phyloP scores from a whole-genome alignment of 2,329 filamentous ascomycete genomes.

The Leptographium lundbergii region DNA sequence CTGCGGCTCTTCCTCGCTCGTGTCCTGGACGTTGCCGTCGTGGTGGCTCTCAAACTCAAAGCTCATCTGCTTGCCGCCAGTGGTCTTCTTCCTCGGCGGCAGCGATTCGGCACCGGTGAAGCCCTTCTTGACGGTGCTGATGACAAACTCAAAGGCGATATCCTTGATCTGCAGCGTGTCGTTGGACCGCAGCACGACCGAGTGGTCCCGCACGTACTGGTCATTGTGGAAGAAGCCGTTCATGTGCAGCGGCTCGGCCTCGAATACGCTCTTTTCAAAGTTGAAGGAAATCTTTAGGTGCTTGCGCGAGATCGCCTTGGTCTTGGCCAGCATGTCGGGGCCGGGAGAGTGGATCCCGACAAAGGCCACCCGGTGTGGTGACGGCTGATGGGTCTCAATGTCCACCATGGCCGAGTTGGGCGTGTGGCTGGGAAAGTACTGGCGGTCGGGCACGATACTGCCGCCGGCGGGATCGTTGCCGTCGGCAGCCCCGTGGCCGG shows the following conservation, averaged over 20 bases:
- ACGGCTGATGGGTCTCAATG: slow-evolving; percentile 45
- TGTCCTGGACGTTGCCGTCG: slow-evolving; percentile 39
- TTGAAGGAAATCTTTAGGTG: slow-evolving; percentile 65
- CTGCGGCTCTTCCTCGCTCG: slow-evolving; percentile 33
- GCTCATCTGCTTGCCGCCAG: slow-evolving; percentile 58
- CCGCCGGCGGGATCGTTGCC: background rate
- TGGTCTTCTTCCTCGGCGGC: slow-evolving; percentile 25
- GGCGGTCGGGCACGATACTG: slow-evolving; percentile 34
- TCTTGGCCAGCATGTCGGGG: slow-evolving; percentile 45
- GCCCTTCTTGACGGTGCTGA: slow-evolving; percentile 49
- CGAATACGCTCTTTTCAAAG: slow-evolving; percentile 47
- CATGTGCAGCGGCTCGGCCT: slow-evolving; percentile 46
- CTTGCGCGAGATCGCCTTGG: slow-evolving; percentile 60
- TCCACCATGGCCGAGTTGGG: slow-evolving; percentile 47
- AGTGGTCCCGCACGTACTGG: slow-evolving; percentile 39
- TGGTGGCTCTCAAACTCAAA: slow-evolving; percentile 57
- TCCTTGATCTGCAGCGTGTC: slow-evolving; percentile 60
- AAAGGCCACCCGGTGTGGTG: slow-evolving; percentile 49
- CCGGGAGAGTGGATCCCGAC: slow-evolving; percentile 61
- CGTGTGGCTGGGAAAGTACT: slow-evolving; percentile 44
- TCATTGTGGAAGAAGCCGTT: slow-evolving; percentile 62
- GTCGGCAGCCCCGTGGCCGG: slow-evolving; percentile 4
- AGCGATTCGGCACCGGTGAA: slow-evolving; percentile 34
- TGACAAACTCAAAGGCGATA: slow-evolving; percentile 53
- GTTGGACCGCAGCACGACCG: slow-evolving; percentile 48